phyloP scores from a whole-genome alignment of 306 rosid genomes.

The Rosa lucieae region DNA sequence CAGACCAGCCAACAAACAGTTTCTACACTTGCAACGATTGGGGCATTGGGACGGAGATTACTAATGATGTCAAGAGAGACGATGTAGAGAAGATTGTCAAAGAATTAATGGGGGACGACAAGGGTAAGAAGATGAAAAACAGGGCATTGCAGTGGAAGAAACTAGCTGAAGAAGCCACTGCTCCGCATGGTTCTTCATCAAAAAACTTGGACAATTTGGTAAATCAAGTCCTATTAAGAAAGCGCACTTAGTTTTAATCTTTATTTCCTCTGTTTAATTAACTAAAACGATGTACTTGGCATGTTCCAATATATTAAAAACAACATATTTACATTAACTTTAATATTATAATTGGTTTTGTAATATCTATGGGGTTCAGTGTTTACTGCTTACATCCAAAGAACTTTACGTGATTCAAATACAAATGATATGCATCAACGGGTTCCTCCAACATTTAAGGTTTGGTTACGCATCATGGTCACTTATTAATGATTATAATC shows the following conservation, averaged over 20 bases:
- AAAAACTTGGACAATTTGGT: not conserved
- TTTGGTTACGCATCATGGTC: too few species aligned
- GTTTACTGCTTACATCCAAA: too few species aligned
- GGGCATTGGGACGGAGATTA: not conserved
- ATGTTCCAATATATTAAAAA: too few species aligned
- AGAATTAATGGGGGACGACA: not conserved
- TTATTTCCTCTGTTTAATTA: not conserved
- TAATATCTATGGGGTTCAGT: not conserved
- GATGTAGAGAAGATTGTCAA: not conserved
- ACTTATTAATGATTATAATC: too few species aligned
- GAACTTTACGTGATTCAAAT: not conserved
- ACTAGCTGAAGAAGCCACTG: not conserved
- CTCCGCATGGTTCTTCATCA: constrained; percentile 1
- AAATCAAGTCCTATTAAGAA: not conserved
- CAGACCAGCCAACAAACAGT: constrained; percentile 1
- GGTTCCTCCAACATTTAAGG: not conserved
- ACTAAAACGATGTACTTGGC: not conserved
- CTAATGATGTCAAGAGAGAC: not conserved
- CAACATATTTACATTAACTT: not conserved
- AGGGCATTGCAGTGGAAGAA: not conserved
- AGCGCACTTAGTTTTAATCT: not conserved
- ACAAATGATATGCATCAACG: not conserved
- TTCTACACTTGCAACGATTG: not conserved
- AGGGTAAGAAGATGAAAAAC: not conserved
- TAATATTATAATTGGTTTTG: not conserved